Base-by-base conservation (phyloP, 139 green algal species). In the Chlamydomonas sphaeroides region DNA sequence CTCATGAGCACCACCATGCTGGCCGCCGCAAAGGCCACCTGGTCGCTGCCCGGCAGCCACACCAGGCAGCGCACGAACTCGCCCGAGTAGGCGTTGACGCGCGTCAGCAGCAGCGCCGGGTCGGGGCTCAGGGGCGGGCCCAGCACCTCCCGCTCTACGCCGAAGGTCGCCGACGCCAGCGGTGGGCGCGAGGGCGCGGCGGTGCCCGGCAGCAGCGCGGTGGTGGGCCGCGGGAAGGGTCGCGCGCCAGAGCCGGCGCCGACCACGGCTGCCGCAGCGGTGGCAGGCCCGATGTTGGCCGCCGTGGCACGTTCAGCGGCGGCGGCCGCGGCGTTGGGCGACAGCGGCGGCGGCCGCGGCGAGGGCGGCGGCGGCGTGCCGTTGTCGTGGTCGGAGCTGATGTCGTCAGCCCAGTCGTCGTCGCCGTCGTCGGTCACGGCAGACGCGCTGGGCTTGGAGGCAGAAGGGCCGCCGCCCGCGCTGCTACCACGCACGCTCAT, bases 11-110 rank as follows among this genome's bases (percentile, higher is more conserved):
- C 84, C 23, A 95, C 80, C 32, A 80, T 72, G 23, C 62, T 88
- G n/a, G 83, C 85, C 3, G 89, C 88, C 11, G 91, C 81, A 71
- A 92, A 97, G 3, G 92, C 85, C 51, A 97, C 33, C 85, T 95
- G 89, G 7, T 89, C 77, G 35, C 59, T 88, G n/a, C 80, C 26
- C 83, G 85, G 83, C 10, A 85, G 57, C 89, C 91, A 94, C 28
- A 79, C 41, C 32, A 95, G 57, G 20, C 41, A 77, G 56, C 89
- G 88, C 8, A 88, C 66, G 49, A 89, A 90, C 83, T 95, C 89
- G 10, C 93, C 93, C 57, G 80, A 90, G 82, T 86, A 94, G 5
- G 86, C 87, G 59, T 91, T 89, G 26, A 95, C 78, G 23, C 84
- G 86, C 61, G 87, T n/a, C 41, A 95, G 80, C 26, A 75, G n/a